Evolutionary conservation across 257 asterid species (phyloP), one percentile per base, ranked within the genome.

Genomic region (Solanum corneliomulleri): DNA sequence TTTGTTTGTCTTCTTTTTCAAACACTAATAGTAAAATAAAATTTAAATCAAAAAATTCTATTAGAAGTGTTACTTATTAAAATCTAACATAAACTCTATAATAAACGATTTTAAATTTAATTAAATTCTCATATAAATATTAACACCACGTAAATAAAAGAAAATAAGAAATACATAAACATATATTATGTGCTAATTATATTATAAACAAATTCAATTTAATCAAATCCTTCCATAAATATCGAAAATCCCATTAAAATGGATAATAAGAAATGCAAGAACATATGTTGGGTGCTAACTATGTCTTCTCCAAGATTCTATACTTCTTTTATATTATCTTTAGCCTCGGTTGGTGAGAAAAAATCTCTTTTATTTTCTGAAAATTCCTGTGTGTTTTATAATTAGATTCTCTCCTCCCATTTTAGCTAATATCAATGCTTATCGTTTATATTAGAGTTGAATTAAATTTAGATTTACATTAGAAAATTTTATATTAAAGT

Each of bases 141-240:
- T 0, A 37, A 37, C 0, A 7, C 7, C 1, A 6, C 7, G 1
- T 6, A 6, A 37, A 37, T 33, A 37, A 37, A 37, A 37, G 39
- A 37, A 4, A 37, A 37, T 5, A 37, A 6, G 0, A 37, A 37
- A 37, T 5, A 0, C 2, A 37, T 1, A 5, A 5, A 35, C 6
- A 35, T 35, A 35, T 5, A 0, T 35, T 35, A 5, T 4, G 0
- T 35, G 7, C 6, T 35, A 35, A 35, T 35, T 35, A 35, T 52
- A 5, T 7, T 11, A 64, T 11, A 0, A 9, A 1, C 0, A 0
- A 66, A 27, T 27, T 3, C 0, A 27, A 27, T 27, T 7, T 1
- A 0, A 13, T 66, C 0, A 27, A 1, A 68, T 13, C 0, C 1
- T 68, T 27, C 14, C 14, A 14, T 6, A 14, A 68, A 29, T 14